Evolutionary conservation across 495 filamentous ascomycete genomes (phyloP).

Genomic region (Talaromyces wortmannii): DNA sequence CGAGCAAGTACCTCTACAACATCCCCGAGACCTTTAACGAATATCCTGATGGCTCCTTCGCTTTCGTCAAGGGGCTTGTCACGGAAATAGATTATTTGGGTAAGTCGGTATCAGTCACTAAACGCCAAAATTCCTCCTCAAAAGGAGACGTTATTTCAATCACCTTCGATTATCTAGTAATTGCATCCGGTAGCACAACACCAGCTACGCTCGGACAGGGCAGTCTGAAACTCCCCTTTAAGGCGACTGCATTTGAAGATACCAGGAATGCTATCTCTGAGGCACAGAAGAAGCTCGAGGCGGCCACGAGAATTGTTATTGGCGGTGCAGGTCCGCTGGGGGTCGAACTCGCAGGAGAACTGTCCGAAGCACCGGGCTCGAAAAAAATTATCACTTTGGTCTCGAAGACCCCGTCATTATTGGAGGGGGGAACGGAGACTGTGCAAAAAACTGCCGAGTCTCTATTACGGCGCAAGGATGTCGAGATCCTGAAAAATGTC

Average conservation of each 20-base stretch:
- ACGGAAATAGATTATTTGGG: slow-evolving; percentile 31
- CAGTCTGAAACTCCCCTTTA: slow-evolving; percentile 43
- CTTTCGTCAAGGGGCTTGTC: slow-evolving; percentile 48
- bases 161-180: slow-evolving; percentile 46
- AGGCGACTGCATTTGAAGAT: slow-evolving; percentile 32
- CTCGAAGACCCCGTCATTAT: slow-evolving; percentile 20
- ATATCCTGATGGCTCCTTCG: slow-evolving; percentile 26
- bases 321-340: slow-evolving; percentile 64
- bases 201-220: slow-evolving; percentile 41
- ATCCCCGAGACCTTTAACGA: slow-evolving; percentile 43
- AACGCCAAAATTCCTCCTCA: not conserved
- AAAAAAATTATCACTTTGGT: slow-evolving; percentile 40
- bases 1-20: slow-evolving; percentile 36
- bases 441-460: slow-evolving; percentile 18
- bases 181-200: slow-evolving; percentile 45
- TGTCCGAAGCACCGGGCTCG: slow-evolving; percentile 37
- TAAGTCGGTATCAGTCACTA: not conserved
- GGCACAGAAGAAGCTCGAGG: slow-evolving; percentile 36
- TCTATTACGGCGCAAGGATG: slow-evolving; percentile 13
- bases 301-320: slow-evolving; percentile 54
- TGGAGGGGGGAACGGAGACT: slow-evolving; percentile 13
- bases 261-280: slow-evolving; percentile 31
- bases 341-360: slow-evolving; percentile 55
- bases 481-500: slow-evolving; percentile 5
- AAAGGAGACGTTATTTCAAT: slow-evolving; percentile 8